phyloP scores from a whole-genome alignment of 2,329 filamentous ascomycete species.

The Fusarium chuoi region DNA sequence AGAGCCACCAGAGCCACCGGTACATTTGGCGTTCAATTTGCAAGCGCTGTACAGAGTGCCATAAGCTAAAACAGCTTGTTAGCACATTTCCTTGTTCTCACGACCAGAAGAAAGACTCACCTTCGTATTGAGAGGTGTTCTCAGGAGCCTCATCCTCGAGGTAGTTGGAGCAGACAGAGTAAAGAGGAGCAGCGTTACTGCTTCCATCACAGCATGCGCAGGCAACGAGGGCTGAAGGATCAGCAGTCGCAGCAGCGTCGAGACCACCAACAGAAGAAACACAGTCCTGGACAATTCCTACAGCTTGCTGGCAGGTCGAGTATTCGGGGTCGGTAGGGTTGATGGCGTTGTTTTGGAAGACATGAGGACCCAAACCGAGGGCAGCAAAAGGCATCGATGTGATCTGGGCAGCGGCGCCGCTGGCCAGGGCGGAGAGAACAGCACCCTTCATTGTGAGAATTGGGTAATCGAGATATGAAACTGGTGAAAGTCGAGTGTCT shows the following conservation, averaged over 20 bases:
- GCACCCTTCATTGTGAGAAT: constrained; percentile 39
- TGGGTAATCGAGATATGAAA: not conserved
- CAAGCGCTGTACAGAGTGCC: constrained; percentile 43
- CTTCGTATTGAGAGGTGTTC: constrained; percentile 37
- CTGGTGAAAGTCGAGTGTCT: constrained; percentile 7
- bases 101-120: constrained; percentile 24
- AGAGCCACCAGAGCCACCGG: not conserved
- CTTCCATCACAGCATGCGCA: constrained; percentile 46
- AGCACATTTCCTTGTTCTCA: not conserved
- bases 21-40: constrained; percentile 20
- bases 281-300: constrained; percentile 38
- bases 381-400: constrained; percentile 32
- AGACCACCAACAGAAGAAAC: constrained; percentile 39
- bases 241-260: constrained; percentile 38
- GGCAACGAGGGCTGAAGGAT: constrained; percentile 32
- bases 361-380: constrained; percentile 27
- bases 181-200: constrained; percentile 39
- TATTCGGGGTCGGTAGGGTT: constrained; percentile 41
- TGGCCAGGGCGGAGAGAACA: constrained; percentile 38
- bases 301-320: constrained; percentile 38
- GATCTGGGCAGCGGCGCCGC: constrained; percentile 43
- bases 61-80: constrained; percentile 38
- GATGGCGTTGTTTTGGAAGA: constrained; percentile 40
- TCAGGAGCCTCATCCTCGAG: constrained; percentile 38
- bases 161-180: constrained; percentile 46